phyloP scores from a whole-genome alignment of 75 land plant genomes.

The Ceratopteris richardii region DNA sequence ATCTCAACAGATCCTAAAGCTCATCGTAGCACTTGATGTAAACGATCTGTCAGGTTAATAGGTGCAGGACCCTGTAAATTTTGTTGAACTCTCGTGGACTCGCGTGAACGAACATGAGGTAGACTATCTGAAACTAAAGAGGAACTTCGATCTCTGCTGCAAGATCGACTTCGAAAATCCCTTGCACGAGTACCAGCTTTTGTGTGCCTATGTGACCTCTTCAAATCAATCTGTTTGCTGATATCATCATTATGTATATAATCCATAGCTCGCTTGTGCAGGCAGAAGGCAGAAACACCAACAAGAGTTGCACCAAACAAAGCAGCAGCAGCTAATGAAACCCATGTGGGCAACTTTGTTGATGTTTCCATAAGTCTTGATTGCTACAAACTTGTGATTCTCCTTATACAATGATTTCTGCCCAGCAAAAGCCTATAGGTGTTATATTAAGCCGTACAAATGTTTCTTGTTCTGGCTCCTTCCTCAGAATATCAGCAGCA shows the following conservation, averaged over 20 bases:
- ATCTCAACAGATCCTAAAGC: too few relatives aligned
- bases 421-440: too few relatives aligned
- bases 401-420: too few relatives aligned
- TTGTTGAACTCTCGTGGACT: not conserved
- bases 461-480: slow-evolving; percentile 96
- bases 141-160: slow-evolving; percentile 1
- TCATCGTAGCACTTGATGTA: too few relatives aligned
- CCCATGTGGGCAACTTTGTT: not conserved
- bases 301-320: slow-evolving; percentile 79
- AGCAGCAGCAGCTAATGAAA: slow-evolving; percentile 64
- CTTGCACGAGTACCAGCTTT: not conserved
- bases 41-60: too few relatives aligned
- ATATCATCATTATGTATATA: slow-evolving; percentile 46
- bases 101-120: not conserved
- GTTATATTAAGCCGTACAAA: slow-evolving; percentile 66
- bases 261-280: slow-evolving; percentile 68
- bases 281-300: slow-evolving; percentile 74
- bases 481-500: slow-evolving; percentile 96
- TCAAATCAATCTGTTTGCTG: not conserved
- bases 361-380: slow-evolving; percentile 2
- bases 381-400: too few relatives aligned
- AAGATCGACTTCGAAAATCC: slow-evolving; percentile 1
- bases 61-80: slow-evolving; percentile 10
- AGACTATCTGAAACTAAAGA: not conserved
- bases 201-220: not conserved